phyloP scores from a whole-genome alignment of 345 rosid genomes.

The Eutrema yunnanense region DNA sequence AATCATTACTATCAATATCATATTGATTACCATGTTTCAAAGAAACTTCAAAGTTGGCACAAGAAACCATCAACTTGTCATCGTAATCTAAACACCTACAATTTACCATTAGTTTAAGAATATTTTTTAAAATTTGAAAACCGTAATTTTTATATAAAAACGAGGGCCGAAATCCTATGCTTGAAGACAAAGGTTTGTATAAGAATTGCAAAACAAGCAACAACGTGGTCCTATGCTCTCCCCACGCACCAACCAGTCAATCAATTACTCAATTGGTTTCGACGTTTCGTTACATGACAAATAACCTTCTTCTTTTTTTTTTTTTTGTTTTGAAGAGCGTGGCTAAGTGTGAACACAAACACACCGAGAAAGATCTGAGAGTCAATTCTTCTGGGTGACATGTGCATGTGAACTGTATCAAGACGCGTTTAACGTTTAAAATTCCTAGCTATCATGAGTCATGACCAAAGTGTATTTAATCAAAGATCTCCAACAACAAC shows the following conservation, averaged over 20 bases:
- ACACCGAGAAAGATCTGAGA: conserved; percentile 14
- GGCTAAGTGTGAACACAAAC: conserved; percentile 22
- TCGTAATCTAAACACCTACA: too few species aligned
- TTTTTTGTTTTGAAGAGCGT: not conserved
- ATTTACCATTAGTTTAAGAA: too few species aligned
- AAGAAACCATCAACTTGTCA: too few species aligned
- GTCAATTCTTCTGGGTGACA: conserved; percentile 27
- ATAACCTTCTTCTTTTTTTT: too few species aligned
- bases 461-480: conserved; percentile 7
- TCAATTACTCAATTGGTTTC: not conserved
- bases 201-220: conserved; percentile 5
- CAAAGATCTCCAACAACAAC: conserved; percentile 9
- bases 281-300: conserved; percentile 5
- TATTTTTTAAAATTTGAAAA: too few species aligned
- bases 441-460: not conserved
- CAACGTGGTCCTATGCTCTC: conserved; percentile 25
- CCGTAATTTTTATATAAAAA: too few species aligned
- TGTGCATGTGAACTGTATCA: conserved; percentile 19
- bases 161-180: rapidly evolving
- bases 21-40: too few species aligned
- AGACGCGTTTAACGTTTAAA: conserved; percentile 25
- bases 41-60: too few species aligned
- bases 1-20: too few species aligned
- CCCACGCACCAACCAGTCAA: conserved; percentile 21
- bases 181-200: not conserved